These are phyloP conservation scores for Colletotrichum siamense DNA, from an alignment of 2,329 filamentous ascomycete genomes.

Conservation along the genomic window DNA sequence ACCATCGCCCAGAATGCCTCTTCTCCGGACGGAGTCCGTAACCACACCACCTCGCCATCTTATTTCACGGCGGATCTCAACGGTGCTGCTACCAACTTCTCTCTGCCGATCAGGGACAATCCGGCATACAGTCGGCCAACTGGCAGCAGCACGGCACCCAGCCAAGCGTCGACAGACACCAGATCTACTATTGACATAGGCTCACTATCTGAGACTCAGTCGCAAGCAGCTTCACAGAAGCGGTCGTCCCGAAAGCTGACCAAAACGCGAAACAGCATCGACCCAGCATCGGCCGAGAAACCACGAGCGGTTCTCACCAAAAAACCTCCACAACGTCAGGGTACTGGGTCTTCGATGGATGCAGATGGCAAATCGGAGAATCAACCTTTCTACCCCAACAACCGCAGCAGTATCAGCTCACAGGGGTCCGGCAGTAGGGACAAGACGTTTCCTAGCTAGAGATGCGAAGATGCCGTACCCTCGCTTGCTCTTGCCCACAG, in stretches of 20 bases:
- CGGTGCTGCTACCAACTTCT: conserved; percentile 11
- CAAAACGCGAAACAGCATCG: conserved; percentile 44
- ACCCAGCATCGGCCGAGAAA: conserved; percentile 34
- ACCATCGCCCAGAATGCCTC: neutral
- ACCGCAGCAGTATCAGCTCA: conserved; percentile 14
- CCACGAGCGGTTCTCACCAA: conserved; percentile 42
- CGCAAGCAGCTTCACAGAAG: conserved; percentile 30
- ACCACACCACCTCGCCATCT: conserved; percentile 25
- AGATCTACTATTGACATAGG: conserved; percentile 31
- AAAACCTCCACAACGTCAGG: conserved; percentile 37
- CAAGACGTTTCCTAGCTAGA: neutral
- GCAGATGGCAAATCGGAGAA: conserved; percentile 12
- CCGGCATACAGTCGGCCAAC: conserved; percentile 26
- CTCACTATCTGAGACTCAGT: conserved; percentile 27
- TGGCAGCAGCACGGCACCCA: conserved; percentile 25
- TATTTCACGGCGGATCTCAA: conserved; percentile 22
- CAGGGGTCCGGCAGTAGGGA: conserved; percentile 14
- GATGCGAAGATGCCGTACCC: neutral
- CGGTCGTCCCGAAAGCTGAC: conserved; percentile 46
- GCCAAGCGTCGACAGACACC: conserved; percentile 38
- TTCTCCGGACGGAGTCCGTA: neutral
- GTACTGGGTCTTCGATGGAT: conserved; percentile 23
- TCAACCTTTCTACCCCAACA: neutral
- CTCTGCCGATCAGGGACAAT: conserved; percentile 27
- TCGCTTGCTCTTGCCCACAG: neutral